phyloP scores from a whole-genome alignment of 352 stramenopile genomes.

The Phytophthora capsici region DNA sequence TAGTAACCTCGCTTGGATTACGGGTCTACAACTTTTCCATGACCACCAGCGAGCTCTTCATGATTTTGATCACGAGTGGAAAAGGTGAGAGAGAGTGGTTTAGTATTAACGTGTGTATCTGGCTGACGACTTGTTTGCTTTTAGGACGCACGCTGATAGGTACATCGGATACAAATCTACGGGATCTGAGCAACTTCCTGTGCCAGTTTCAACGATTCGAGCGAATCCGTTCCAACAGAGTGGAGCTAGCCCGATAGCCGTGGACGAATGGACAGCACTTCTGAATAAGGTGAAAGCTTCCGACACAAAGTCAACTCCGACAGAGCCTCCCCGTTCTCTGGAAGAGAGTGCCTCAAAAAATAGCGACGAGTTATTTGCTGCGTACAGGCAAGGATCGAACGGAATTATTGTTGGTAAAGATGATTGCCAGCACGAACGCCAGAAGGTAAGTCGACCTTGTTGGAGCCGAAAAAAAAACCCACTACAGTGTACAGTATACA shows the following conservation, averaged over 20 bases:
- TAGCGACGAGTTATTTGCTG: slow-evolving; percentile 20
- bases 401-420: slow-evolving; percentile 35
- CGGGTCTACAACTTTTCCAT: slow-evolving; percentile 50
- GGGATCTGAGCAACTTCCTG: slow-evolving; percentile 1
- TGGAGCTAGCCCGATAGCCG: background rate
- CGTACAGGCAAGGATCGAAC: slow-evolving; percentile 42
- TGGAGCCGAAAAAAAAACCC: background rate
- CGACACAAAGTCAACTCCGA: slow-evolving; percentile 16
- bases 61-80: slow-evolving; percentile 64
- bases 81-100: slow-evolving; percentile 31
- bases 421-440: slow-evolving; percentile 24
- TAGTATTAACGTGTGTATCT: background rate
- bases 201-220: slow-evolving; percentile 6
- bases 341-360: slow-evolving; percentile 6
- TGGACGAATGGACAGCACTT: slow-evolving; percentile 28
- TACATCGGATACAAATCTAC: slow-evolving; percentile 17
- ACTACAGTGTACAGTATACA: too few species aligned
- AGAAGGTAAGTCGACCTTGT: slow-evolving; percentile 26
- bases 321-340: background rate
- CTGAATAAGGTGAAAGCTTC: slow-evolving; percentile 37
- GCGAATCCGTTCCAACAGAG: slow-evolving; percentile 40
- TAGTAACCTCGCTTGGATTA: slow-evolving; percentile 42
- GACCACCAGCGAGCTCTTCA: slow-evolving; percentile 55
- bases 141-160: slow-evolving; percentile 36
- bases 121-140: slow-evolving; percentile 10